Base-by-base conservation (phyloP, 176 grass and related monocot genomes). In the Carex cristatella region DNA sequence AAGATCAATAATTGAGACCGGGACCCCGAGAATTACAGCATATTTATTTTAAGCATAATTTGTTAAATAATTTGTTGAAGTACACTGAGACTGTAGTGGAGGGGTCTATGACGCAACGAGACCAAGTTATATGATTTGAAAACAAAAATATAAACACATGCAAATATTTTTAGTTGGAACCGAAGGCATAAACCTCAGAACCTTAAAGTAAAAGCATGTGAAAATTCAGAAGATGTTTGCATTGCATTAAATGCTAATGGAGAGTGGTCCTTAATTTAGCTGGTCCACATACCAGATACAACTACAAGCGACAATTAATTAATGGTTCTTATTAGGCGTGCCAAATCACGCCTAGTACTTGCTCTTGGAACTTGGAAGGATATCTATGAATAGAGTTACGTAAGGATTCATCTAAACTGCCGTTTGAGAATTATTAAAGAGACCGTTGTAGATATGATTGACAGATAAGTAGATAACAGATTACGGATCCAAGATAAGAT, bases 221-320 rank as follows among this genome's bases (percentile, higher is more conserved):
- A 77, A 56, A 55, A 55, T 55, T 77, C 73, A 77, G 73, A 77
- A 56, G 23, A 77, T 77, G 73, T 32, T 55, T 77, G 23, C 27
- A 77, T 28, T 74, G 70, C 70, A 74, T 74, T 74, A 74, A 72
- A 54, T 51, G 48, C 48, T 51, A 51, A 51, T 56, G 9, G 46
- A 11, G 1, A 32, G 49, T 77, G 73, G 73, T 77, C 73, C 73
- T 54, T 31, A 1, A 56, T 55, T 19, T 51, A 72, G 42, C 46
- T 54, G 73, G 49, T 77, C 49, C 73, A 77, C 23, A 31, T 32
- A 40, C 4, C 38, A 77, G 73, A 46, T 42, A 42, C 4, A 76
- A 33, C 33, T 55, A 77, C 73, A 77, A 55, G 23, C 23, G 49
- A 55, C 19, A 77, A 55, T 77, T 49, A 76, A 54, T 75, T 51